Base-by-base conservation (phyloP, 768 basidiomycete species). In the Phaffia tasmanica region DNA sequence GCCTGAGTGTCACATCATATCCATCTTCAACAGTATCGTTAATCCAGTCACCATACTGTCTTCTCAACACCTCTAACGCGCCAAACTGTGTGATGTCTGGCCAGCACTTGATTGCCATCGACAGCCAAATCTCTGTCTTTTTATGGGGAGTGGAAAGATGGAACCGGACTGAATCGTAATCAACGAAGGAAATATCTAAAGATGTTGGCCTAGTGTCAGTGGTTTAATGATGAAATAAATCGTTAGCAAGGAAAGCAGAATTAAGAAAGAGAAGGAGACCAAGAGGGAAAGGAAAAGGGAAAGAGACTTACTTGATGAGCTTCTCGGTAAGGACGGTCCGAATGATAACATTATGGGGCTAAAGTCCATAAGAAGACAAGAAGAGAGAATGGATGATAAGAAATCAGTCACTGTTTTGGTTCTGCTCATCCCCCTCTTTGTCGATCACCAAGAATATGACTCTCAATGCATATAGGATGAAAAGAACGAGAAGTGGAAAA, bases 71-170 rank as follows among this genome's bases (percentile, higher is more conserved):
- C 60, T 89, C 84, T 42, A 85, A 72, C 1, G 89, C 95, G 55
- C 94, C 95, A 73, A 89, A 94, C 62, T 82, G 80, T 15, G 85
- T 85, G 55, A 99, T 84, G 75, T 98, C 91, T 68, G 86, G 83
- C 94, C 94, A 99, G 79, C 94, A 99, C 58, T 89, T 86, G 67
- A 98, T 92, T 76, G 86, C 86, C 91, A 99, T 98, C 35, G 94
- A 98, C 25, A 99, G 82, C 49, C 88, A 79, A 25, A 98, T 80
- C 4, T 81, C 74, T 0, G 87, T 86, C 80, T 94, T 79, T 11
- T 64, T 61, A 53, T 69, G 89, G 3, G 87, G 87, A 0, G 92
- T 92, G 18, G 88, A 88, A 57, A 98, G 78, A 76, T 87, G 93
- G 79, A 97, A 99, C 54, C 91, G 84, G 63, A 97, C 92, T 58